Percentiles rank a stretch among this genome's conserved stretches.
Conservation (phyloP, 148 eudicot species). For the Amaranthus palmeri region DNA sequence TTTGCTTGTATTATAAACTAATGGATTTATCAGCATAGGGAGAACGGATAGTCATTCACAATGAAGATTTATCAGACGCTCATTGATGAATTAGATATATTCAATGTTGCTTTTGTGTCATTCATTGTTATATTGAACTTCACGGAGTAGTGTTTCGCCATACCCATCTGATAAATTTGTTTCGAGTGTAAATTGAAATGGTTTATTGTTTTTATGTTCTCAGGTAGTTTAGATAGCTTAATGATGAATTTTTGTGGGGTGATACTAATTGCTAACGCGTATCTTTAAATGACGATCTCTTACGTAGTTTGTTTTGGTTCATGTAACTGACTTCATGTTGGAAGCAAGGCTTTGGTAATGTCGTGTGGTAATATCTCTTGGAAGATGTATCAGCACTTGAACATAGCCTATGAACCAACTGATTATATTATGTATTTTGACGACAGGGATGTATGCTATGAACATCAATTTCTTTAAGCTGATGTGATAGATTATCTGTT, state of each 20-base stretch:
- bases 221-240: neutral
- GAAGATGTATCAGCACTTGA: neutral
- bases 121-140: neutral
- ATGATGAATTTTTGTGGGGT: neutral
- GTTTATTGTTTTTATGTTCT: neutral
- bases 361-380: too few species aligned
- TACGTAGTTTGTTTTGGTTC: neutral
- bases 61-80: neutral
- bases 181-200: neutral
- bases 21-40: neutral
- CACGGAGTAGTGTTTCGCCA: neutral
- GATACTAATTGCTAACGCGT: too few species aligned
- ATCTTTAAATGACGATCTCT: neutral
- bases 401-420: neutral
- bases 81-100: neutral
- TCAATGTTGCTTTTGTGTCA: neutral
- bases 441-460: neutral
- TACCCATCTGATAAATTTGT: neutral
- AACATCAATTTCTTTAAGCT: neutral
- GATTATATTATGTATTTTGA: neutral
- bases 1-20: neutral
- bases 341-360: too few species aligned
- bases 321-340: too few species aligned
- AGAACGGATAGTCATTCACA: neutral
- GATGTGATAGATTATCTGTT: conserved; percentile 11